Evolutionary conservation across 768 basidiomycete genomes (phyloP).

Genomic region (Tephrocybe sp.): DNA sequence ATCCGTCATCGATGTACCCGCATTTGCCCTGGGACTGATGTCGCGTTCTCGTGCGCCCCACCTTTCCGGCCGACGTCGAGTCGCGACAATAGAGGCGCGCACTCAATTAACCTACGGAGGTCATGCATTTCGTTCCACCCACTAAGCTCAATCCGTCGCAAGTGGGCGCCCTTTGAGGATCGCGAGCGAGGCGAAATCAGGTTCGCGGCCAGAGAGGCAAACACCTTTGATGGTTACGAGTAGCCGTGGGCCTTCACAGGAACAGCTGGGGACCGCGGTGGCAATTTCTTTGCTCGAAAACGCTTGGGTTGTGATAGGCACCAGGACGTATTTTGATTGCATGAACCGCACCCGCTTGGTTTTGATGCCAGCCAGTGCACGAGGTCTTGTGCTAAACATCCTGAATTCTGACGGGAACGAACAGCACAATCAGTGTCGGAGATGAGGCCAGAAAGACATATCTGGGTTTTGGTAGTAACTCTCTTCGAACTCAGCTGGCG

Average conservation of each 20-base stretch:
- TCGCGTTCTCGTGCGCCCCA: slow-evolving; percentile 14
- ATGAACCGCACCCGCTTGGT: no score
- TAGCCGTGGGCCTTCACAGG: slow-evolving; percentile 42
- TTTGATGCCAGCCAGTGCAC: no score
- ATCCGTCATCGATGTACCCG: slow-evolving; percentile 18
- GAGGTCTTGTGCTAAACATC: no score
- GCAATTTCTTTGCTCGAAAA: slow-evolving; percentile 47
- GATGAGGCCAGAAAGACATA: no score
- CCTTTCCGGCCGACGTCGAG: slow-evolving; percentile 53
- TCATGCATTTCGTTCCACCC: slow-evolving; percentile 68
- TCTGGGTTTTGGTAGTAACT: no score
- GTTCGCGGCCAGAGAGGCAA: slow-evolving; percentile 39
- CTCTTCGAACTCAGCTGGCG: no score
- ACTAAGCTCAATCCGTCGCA: slow-evolving; percentile 52
- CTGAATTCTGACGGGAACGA: no score
- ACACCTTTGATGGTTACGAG: slow-evolving; percentile 58
- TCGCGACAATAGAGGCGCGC: slow-evolving; percentile 50
- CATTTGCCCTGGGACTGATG: neutral
- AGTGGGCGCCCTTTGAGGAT: slow-evolving; percentile 37
- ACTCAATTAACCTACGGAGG: slow-evolving; percentile 44
- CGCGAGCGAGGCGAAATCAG: slow-evolving; percentile 39
- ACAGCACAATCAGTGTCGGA: no score
- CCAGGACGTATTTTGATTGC: no score
- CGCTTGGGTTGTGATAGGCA: no score
- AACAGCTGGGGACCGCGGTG: slow-evolving; percentile 49